phyloP scores from a whole-genome alignment of 495 filamentous ascomycete genomes.

The Penicillium antarcticum region DNA sequence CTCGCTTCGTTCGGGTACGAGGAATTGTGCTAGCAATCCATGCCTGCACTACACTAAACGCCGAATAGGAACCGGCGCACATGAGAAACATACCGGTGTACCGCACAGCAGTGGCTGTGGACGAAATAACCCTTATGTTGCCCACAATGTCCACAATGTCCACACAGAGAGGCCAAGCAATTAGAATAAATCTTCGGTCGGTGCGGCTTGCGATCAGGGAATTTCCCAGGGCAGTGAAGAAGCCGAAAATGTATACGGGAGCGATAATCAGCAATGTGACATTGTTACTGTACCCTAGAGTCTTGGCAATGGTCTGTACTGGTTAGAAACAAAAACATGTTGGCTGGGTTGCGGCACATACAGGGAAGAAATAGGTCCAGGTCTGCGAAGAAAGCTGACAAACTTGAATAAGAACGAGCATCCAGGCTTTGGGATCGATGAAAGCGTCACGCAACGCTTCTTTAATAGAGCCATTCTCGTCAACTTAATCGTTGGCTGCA shows the following conservation, averaged over 20 bases:
- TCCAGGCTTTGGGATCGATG: conserved; percentile 23
- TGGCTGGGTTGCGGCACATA: not conserved
- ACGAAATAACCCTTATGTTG: conserved; percentile 16
- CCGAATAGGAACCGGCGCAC: conserved; percentile 22
- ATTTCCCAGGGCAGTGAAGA: conserved; percentile 27
- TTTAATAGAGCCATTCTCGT: conserved; percentile 15
- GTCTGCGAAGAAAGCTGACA: conserved; percentile 24
- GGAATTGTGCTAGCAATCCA: conserved; percentile 21
- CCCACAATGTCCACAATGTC: conserved; percentile 18
- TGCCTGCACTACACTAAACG: conserved; percentile 21
- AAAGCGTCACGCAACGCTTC: conserved; percentile 19
- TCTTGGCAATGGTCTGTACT: conserved; percentile 24
- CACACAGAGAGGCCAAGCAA: conserved; percentile 11
- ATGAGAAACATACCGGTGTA: conserved; percentile 25
- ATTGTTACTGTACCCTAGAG: conserved; percentile 25
- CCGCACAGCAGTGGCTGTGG: conserved; percentile 12
- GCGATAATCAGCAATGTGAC: conserved; percentile 27
- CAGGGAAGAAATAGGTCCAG: conserved; percentile 22
- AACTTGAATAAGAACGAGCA: conserved; percentile 20
- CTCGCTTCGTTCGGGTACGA: conserved; percentile 17
- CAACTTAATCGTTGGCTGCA: conserved; percentile 13
- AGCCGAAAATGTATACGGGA: conserved; percentile 27
- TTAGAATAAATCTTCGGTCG: conserved; percentile 19
- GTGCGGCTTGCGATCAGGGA: conserved; percentile 54
- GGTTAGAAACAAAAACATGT: not conserved